Base-by-base conservation (phyloP, 768 basidiomycete species). In the Leucogyrophana mollusca region DNA sequence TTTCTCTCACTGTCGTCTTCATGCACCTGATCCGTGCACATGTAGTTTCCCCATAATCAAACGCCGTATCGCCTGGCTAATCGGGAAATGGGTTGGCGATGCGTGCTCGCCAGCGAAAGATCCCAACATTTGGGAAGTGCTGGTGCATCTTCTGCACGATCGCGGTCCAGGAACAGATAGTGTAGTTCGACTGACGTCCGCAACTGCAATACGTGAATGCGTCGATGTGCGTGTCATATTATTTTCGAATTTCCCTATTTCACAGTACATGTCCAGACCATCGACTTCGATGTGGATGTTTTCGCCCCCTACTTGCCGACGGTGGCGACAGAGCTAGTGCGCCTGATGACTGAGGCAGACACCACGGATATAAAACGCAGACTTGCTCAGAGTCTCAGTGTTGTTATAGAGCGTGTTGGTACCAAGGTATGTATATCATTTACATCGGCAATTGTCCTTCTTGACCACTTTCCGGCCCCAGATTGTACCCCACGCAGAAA, bases 11-110 rank as follows among this genome's bases (percentile, higher is more conserved):
- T 38, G 24, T 22, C 30, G 23, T 37, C 17, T 17, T 41, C 25
- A 39, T 27, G n/a, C 25, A 16, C 39, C 47, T 17, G 58, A 46
- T 49, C 40, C 42, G 44, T 34, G 25, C 24, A 32, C 33, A 9
- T 34, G 22, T 46, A 95, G 94, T 47, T 92, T 87, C 60, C 87
- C 90, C 1, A 88, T 98, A 44, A 80, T 98, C 50, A 95, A 97
- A 64, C 81, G 93, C n/a, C 80, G 94, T 24, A 87, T 97, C 53
- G 93, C 94, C 1, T 96, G 94, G 93, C 71, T 97, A 4, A 78
- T 97, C 37, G 94, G 94, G 20, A 87, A 85, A 73, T 93, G 91
- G 88, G 76, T 92, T 25, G 72, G 80, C 11, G 87, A 92, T 38
- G 75, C 78, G 47, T 82, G 82, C 51, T 65, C 76, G 16, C 70